phyloP scores from a whole-genome alignment of 306 rosid species.

The Astragalus membranaceus region DNA sequence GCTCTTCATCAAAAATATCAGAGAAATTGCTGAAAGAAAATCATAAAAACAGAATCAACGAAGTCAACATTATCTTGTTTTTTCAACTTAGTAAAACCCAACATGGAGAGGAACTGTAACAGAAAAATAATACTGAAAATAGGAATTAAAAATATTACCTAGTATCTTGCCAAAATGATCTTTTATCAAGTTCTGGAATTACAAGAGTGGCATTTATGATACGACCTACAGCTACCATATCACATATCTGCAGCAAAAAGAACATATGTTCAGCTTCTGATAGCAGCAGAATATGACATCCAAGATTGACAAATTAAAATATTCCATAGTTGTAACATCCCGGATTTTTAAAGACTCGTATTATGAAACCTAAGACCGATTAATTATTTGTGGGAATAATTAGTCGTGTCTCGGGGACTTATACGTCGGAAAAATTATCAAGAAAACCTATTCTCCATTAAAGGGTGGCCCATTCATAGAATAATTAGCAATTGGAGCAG shows the following conservation, averaged over 20 bases:
- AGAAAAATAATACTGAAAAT: neutral
- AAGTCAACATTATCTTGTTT: neutral
- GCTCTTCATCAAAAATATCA: conserved; percentile 85
- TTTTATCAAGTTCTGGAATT: conserved; percentile 90
- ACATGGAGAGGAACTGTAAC: conserved; percentile 2
- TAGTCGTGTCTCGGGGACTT: too few species aligned
- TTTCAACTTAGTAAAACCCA: neutral
- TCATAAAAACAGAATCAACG: neutral
- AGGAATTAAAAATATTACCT: conserved; percentile 41
- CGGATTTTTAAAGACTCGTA: too few species aligned
- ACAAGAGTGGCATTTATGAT: conserved; percentile 91
- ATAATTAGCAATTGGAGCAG: too few species aligned
- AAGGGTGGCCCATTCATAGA: too few species aligned
- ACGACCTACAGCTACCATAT: conserved; percentile 97
- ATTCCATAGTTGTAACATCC: too few species aligned
- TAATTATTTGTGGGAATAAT: too few species aligned
- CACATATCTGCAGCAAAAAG: conserved; percentile 74
- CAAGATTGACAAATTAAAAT: neutral
- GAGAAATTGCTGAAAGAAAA: conserved; percentile 72
- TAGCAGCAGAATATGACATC: neutral
- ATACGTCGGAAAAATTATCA: too few species aligned
- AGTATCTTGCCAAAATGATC: conserved; percentile 86
- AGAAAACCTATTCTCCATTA: too few species aligned
- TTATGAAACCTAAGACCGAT: too few species aligned
- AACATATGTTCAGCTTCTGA: conserved; percentile 23